phyloP scores from a whole-genome alignment of 2,329 filamentous ascomycete species.

The Arthrobotrys conoides region DNA sequence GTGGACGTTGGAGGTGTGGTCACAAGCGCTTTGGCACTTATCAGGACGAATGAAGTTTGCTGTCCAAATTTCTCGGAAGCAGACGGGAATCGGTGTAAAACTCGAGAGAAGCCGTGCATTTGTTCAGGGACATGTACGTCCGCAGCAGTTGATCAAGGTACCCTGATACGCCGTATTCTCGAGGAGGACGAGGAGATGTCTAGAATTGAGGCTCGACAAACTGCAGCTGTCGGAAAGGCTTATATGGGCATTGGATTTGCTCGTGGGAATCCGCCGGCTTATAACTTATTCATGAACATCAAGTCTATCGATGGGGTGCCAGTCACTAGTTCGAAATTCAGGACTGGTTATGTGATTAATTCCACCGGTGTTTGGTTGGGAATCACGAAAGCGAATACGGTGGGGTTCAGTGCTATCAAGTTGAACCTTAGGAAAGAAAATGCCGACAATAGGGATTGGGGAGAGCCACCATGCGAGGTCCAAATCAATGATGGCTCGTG shows the following conservation, averaged over 20 bases:
- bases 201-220: neutral
- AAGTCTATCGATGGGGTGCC: slow-evolving; percentile 39
- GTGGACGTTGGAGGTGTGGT: slow-evolving; percentile 34
- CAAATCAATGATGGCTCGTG: slow-evolving; percentile 27
- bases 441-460: slow-evolving; percentile 34
- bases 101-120: slow-evolving; percentile 14
- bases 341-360: slow-evolving; percentile 40
- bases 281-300: slow-evolving; percentile 48
- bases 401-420: slow-evolving; percentile 40
- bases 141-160: neutral
- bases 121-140: slow-evolving; percentile 32
- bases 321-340: slow-evolving; percentile 18
- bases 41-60: slow-evolving; percentile 35
- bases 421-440: slow-evolving; percentile 12
- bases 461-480: slow-evolving; percentile 34
- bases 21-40: slow-evolving; percentile 26
- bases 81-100: slow-evolving; percentile 17
- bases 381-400: slow-evolving; percentile 35
- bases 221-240: slow-evolving; percentile 1
- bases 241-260: slow-evolving; percentile 48
- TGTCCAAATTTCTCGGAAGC: slow-evolving; percentile 31
- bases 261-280: slow-evolving; percentile 20
- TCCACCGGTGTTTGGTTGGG: slow-evolving; percentile 37
- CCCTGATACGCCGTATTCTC: neutral
- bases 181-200: slow-evolving; percentile 1